These are phyloP conservation scores for Lactifluus volemus DNA, from an alignment of 768 basidiomycete genomes.

Conservation along the genomic window DNA sequence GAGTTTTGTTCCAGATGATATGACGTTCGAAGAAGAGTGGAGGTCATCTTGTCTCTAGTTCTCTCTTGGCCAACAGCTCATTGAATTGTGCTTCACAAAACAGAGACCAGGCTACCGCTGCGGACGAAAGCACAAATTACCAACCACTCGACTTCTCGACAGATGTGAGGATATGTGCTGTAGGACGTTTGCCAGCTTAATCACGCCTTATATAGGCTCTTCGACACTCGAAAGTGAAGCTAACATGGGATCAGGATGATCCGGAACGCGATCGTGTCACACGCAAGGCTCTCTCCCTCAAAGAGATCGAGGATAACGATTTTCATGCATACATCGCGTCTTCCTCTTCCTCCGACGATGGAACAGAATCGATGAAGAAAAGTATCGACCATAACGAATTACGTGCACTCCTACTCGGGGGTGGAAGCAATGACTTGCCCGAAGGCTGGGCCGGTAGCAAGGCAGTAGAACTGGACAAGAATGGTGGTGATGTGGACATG, in stretches of 20 bases:
- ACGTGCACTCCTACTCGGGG: slow-evolving; percentile 65
- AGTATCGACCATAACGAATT: slow-evolving; percentile 49
- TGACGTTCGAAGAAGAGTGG: slow-evolving; percentile 73
- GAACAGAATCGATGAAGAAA: slow-evolving; percentile 38
- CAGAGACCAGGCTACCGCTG: slow-evolving; percentile 74
- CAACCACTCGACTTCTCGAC: slow-evolving; percentile 86
- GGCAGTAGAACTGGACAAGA: slow-evolving; percentile 28
- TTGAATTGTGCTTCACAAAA: not conserved
- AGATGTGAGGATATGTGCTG: slow-evolving; percentile 50
- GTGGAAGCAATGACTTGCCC: slow-evolving; percentile 57
- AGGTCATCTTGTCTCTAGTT: slow-evolving; percentile 37
- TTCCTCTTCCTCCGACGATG: slow-evolving; percentile 44
- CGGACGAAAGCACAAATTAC: slow-evolving; percentile 49
- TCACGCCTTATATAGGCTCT: slow-evolving; percentile 62
- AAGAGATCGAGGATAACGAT: slow-evolving; percentile 88
- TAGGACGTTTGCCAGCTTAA: not conserved
- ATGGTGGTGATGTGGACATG: slow-evolving; percentile 64
- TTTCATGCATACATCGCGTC: slow-evolving; percentile 50
- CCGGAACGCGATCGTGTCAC: slow-evolving; percentile 76
- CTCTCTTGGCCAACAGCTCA: not conserved
- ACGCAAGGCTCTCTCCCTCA: slow-evolving; percentile 63
- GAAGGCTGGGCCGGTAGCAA: slow-evolving; percentile 71
- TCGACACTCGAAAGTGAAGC: slow-evolving; percentile 93
- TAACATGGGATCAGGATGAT: slow-evolving; percentile 98
- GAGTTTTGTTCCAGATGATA: slow-evolving; percentile 86